A percentile compares a stretch with the other conserved stretches of the same genome.
phyloP scores from a whole-genome alignment of 2,329 filamentous ascomycete genomes.

The Botrytis galanthina region DNA sequence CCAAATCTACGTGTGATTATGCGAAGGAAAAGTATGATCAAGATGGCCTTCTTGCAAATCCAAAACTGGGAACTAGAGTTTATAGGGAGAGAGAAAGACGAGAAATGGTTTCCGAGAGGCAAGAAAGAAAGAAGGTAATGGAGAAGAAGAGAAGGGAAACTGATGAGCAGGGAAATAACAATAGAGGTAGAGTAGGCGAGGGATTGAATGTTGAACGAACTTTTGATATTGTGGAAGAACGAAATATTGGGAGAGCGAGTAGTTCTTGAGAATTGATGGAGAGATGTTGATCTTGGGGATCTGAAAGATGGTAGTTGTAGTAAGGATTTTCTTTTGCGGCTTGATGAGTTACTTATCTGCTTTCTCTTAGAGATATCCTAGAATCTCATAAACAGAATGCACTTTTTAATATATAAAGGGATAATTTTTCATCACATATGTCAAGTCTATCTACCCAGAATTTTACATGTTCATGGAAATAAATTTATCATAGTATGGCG shows the following conservation, averaged over 20 bases:
- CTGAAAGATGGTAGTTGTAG: neutral
- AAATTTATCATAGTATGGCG: too few species aligned
- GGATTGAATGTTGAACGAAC: neutral
- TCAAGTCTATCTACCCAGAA: too few species aligned
- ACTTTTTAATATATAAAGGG: too few species aligned
- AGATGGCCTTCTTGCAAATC: constrained; percentile 8
- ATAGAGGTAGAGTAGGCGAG: neutral
- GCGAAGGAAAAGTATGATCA: neutral
- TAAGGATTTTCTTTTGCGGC: neutral
- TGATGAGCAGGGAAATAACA: too few species aligned
- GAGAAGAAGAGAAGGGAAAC: neutral
- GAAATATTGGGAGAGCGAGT: neutral
- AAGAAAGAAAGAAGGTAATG: neutral
- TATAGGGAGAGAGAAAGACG: constrained; percentile 31
- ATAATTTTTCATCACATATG: too few species aligned
- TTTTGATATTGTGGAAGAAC: neutral
- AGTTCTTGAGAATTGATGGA: neutral
- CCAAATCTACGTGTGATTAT: neutral
- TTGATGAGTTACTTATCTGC: neutral
- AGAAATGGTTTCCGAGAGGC: neutral
- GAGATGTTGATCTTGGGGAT: neutral
- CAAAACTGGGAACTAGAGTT: constrained; percentile 25
- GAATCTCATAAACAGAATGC: too few species aligned
- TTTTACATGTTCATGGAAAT: too few species aligned
- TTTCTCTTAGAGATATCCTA: neutral